These are phyloP conservation scores for Eucalyptus globulus DNA, from an alignment of 345 rosid species.

Conservation along the genomic window DNA sequence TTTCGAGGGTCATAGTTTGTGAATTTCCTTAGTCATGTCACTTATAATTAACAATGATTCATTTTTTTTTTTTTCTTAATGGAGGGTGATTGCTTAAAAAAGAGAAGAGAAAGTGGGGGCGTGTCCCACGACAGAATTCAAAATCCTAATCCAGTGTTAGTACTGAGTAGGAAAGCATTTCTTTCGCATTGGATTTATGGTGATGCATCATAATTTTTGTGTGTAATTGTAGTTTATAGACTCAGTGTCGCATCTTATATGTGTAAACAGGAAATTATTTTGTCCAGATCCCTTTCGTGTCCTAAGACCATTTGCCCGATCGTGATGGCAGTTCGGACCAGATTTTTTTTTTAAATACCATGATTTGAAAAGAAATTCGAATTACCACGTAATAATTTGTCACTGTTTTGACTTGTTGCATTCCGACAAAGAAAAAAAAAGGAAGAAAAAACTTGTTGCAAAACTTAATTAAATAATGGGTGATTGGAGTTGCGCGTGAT, in stretches of 20 bases:
- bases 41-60: background rate
- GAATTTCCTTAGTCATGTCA: background rate
- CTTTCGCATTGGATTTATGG: background rate
- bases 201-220: background rate
- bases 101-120: background rate
- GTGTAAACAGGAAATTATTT: background rate
- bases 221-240: background rate
- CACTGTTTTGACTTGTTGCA: background rate
- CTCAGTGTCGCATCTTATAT: background rate
- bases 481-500: background rate
- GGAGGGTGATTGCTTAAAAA: background rate
- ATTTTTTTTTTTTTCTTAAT: background rate
- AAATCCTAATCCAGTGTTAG: background rate
- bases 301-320: background rate
- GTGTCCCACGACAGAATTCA: background rate
- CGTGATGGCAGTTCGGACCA: background rate
- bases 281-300: background rate
- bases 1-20: background rate
- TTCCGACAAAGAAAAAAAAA: too few relatives aligned
- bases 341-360: background rate
- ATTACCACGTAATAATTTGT: background rate
- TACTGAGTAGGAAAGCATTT: background rate
- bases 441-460: background rate
- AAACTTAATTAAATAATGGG: background rate
- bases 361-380: background rate